These are phyloP conservation scores for Neonectria sp. DNA, from an alignment of 2,329 filamentous ascomycete species.

Conservation along the genomic window DNA sequence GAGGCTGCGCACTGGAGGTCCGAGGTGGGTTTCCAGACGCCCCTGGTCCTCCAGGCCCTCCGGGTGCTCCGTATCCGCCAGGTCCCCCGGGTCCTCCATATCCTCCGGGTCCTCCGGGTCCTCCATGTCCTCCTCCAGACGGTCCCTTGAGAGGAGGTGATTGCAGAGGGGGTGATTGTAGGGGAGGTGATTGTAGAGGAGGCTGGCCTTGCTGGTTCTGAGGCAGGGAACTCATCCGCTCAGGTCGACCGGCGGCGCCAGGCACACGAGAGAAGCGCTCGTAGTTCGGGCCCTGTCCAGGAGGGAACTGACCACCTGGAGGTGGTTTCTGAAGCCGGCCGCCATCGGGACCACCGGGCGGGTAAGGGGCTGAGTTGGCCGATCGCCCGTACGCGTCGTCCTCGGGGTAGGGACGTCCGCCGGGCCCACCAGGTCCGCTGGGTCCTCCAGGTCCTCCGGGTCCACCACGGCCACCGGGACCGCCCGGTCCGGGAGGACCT, in stretches of 20 bases:
- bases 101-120: conserved; percentile 1
- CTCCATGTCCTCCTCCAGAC: conserved; percentile 4
- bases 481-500: conserved; percentile 36
- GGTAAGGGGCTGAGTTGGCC: conserved; percentile 43
- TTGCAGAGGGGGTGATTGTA: conserved; percentile 11
- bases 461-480: conserved; percentile 49
- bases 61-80: conserved; percentile 7
- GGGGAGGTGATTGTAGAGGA: conserved; percentile 22
- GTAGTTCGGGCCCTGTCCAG: conserved; percentile 44
- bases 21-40: conserved; percentile 38
- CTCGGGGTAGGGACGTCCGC: conserved; percentile 45
- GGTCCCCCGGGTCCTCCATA: conserved; percentile 12
- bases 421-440: conserved; percentile 38
- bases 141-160: conserved; percentile 22
- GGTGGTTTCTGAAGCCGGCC: conserved; percentile 50
- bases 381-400: conserved; percentile 45
- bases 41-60: conserved; percentile 10
- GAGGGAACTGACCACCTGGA: conserved; percentile 43
- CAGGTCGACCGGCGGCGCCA: conserved; percentile 49
- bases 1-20: conserved; percentile 42
- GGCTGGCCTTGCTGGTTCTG: conserved; percentile 23
- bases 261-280: conserved; percentile 52
- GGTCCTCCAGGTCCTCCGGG: conserved; percentile 34
- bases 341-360: conserved; percentile 50
- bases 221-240: conserved; percentile 53